These are phyloP conservation scores for Penicillium capsulatum DNA, from an alignment of 2,329 filamentous ascomycete species.

Conservation along the genomic window DNA sequence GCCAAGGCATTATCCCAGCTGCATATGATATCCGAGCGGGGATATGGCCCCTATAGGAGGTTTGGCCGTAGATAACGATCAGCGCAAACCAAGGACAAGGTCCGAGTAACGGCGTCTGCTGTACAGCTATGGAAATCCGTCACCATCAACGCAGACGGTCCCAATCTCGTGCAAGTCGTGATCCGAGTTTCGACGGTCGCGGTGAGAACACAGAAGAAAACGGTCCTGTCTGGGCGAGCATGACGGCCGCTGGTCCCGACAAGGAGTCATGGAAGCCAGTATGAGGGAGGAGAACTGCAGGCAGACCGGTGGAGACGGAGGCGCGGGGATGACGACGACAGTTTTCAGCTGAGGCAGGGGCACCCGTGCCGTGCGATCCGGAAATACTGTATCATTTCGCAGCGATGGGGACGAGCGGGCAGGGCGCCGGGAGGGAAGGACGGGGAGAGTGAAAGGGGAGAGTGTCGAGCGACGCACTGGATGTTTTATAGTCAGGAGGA, in stretches of 20 bases:
- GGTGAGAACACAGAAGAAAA: not conserved
- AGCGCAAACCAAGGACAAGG: not conserved
- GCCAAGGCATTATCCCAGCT: not conserved
- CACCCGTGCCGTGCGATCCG: conserved; percentile 5
- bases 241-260: not conserved
- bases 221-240: not conserved
- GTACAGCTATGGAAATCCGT: not conserved
- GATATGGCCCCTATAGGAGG: not conserved
- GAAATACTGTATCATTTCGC: conserved; percentile 10
- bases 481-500: conserved; percentile 5
- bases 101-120: not conserved
- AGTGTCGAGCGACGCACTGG: conserved; percentile 8
- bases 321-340: conserved; percentile 3
- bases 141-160: not conserved
- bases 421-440: not conserved
- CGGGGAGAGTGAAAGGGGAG: conserved; percentile 2
- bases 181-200: not conserved
- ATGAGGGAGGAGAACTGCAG: not conserved
- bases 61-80: not conserved
- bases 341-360: conserved; percentile 6
- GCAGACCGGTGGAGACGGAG: not conserved
- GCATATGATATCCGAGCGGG: not conserved
- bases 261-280: not conserved
- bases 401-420: not conserved
- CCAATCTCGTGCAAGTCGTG: not conserved